A percentile compares a stretch with the other conserved stretches of the same genome.
Evolutionary conservation across 768 basidiomycete genomes (phyloP).

Genomic region (Agaricus subrufescens): DNA sequence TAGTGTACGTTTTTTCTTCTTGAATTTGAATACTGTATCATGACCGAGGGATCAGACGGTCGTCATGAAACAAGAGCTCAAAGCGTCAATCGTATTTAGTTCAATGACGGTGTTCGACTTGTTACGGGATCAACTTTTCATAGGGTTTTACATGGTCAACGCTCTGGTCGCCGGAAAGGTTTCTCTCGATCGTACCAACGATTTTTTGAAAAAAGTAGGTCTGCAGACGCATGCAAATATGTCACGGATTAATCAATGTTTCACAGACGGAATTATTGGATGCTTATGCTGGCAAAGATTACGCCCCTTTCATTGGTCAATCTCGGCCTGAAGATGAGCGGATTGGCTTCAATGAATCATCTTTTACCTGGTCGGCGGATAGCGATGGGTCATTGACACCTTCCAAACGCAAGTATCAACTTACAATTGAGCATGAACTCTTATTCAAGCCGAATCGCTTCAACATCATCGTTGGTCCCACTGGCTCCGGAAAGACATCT

Average conservation of each 20-base stretch:
- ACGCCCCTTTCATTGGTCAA: constrained; percentile 12
- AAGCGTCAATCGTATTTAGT: constrained; percentile 42
- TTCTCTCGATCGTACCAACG: constrained; percentile 50
- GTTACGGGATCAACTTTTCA: constrained; percentile 47
- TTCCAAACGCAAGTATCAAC: constrained; percentile 43
- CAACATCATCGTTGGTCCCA: constrained; percentile 56
- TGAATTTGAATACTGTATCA: background rate
- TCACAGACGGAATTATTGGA: constrained; percentile 45
- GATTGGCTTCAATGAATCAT: constrained; percentile 48
- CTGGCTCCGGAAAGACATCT: constrained; percentile 58
- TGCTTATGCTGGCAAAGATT: constrained; percentile 19
- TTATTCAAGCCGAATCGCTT: constrained; percentile 45
- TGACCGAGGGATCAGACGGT: constrained; percentile 23
- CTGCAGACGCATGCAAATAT: background rate
- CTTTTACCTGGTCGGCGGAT: constrained; percentile 50
- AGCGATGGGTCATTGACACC: constrained; percentile 29
- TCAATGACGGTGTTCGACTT: constrained; percentile 65
- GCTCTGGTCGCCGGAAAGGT: constrained; percentile 45
- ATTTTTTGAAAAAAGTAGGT: constrained; percentile 33
- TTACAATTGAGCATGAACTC: constrained; percentile 48
- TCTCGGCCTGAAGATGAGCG: constrained; percentile 14
- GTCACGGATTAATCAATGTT: background rate
- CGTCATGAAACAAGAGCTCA: constrained; percentile 32
- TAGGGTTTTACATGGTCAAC: constrained; percentile 25
- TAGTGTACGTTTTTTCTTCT: constrained; percentile 7